Evolutionary conservation across 2,329 filamentous ascomycete species (phyloP).

Genomic region (Penicillium carneum): DNA sequence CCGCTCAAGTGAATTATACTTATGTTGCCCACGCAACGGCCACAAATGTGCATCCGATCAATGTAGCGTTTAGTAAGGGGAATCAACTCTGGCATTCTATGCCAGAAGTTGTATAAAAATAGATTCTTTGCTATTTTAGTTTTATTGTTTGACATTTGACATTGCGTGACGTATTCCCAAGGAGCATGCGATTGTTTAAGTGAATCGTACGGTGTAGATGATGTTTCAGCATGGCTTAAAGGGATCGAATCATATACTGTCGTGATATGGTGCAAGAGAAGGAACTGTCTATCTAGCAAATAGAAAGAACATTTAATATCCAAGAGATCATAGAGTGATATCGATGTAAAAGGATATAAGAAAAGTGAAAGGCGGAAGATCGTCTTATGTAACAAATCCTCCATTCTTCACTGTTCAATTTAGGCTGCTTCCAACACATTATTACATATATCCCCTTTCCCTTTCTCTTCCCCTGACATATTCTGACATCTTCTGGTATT

Average conservation of each 20-base stretch:
- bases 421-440: conserved; percentile 1
- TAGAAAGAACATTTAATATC: background rate
- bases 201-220: background rate
- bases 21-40: background rate
- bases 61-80: background rate
- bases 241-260: background rate
- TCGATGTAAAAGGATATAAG: background rate
- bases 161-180: background rate
- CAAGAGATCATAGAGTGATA: background rate
- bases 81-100: background rate
- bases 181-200: background rate
- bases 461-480: background rate
- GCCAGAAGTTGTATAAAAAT: background rate
- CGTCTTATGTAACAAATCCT: conserved; percentile 12
- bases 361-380: background rate
- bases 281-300: background rate
- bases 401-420: conserved; percentile 4
- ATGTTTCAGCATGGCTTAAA: background rate
- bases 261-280: background rate
- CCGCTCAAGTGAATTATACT: background rate
- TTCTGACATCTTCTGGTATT: background rate
- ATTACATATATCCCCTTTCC: background rate
- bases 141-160: background rate
- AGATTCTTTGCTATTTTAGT: background rate
- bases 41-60: background rate